Evolutionary conservation across 306 rosid genomes (phyloP).

Genomic region (Glycine latifolia): DNA sequence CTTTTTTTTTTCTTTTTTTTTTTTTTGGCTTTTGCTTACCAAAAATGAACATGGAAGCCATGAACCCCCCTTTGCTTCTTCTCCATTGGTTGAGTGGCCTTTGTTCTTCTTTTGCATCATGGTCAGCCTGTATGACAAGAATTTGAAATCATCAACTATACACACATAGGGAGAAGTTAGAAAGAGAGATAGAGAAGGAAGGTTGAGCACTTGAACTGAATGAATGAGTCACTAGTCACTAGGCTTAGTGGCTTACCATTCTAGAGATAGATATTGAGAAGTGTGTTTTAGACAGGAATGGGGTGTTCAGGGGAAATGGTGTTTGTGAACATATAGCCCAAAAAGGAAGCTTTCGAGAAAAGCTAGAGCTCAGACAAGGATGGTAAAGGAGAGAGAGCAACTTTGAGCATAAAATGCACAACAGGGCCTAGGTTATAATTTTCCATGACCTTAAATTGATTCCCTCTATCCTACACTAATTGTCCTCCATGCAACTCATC

Average conservation of each 20-base stretch:
- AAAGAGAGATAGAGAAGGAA: not conserved
- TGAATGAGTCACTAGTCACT: not conserved
- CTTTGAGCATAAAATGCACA: constrained; percentile 32
- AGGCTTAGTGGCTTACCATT: constrained; percentile 47
- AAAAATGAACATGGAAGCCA: constrained; percentile 72
- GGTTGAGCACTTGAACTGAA: constrained; percentile 7
- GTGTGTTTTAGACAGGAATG: constrained; percentile 43
- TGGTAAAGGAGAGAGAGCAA: constrained; percentile 23
- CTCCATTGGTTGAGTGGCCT: constrained; percentile 44
- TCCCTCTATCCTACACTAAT: constrained; percentile 39
- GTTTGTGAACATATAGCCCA: constrained; percentile 52
- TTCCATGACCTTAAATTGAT: constrained; percentile 48
- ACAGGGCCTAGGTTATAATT: constrained; percentile 51
- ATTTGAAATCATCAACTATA: constrained; percentile 36
- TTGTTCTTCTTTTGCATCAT: constrained; percentile 60
- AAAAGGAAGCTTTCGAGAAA: constrained; percentile 49
- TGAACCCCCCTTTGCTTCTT: constrained; percentile 72
- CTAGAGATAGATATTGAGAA: constrained; percentile 21
- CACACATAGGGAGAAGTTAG: no score
- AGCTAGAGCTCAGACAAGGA: constrained; percentile 41
- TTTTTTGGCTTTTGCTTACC: constrained; percentile 53
- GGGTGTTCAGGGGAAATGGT: constrained; percentile 42
- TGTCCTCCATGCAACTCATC: constrained; percentile 47
- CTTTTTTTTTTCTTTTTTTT: not conserved
- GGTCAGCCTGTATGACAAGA: constrained; percentile 50